Conservation (phyloP, 2,329 filamentous ascomycete species). For the Calonectria crousiana region DNA sequence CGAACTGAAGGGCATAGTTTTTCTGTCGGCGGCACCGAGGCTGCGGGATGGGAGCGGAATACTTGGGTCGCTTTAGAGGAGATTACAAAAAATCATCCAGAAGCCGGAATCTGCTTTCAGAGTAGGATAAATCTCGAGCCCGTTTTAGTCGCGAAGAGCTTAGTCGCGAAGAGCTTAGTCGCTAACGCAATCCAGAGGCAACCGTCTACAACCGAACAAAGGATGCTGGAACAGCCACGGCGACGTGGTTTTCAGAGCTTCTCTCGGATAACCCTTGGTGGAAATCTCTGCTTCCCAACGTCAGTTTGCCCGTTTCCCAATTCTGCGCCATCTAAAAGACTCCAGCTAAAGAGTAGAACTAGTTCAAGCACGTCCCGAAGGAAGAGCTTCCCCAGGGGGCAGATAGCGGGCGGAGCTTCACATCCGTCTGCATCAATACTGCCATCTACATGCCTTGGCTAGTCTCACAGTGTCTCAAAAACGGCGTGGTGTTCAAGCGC, state of each 20-base stretch:
- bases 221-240: conserved; percentile 20
- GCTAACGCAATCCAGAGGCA: conserved; percentile 13
- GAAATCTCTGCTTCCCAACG: conserved; percentile 20
- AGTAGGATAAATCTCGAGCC: neutral
- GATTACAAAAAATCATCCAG: conserved; percentile 11
- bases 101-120: conserved; percentile 21
- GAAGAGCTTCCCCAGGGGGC: conserved; percentile 10
- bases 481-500: conserved; percentile 77
- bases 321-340: neutral
- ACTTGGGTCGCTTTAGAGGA: conserved; percentile 22
- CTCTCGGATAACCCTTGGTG: conserved; percentile 25
- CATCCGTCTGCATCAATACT: conserved; percentile 90
- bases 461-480: conserved; percentile 79
- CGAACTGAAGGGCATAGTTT: conserved; percentile 1
- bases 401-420: conserved; percentile 62
- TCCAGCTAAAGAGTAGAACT: neutral
- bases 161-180: neutral
- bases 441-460: conserved; percentile 89
- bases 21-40: conserved; percentile 11
- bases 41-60: conserved; percentile 18
- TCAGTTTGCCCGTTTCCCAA: neutral
- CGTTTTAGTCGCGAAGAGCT: neutral
- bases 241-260: conserved; percentile 26
- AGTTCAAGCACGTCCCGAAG: conserved; percentile 18
- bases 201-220: conserved; percentile 24